Percentiles rank a stretch among this genome's conserved stretches.
These are phyloP conservation scores for Globisporangium camurandrum DNA, from an alignment of 352 stramenopile genomes.

Conservation along the genomic window DNA sequence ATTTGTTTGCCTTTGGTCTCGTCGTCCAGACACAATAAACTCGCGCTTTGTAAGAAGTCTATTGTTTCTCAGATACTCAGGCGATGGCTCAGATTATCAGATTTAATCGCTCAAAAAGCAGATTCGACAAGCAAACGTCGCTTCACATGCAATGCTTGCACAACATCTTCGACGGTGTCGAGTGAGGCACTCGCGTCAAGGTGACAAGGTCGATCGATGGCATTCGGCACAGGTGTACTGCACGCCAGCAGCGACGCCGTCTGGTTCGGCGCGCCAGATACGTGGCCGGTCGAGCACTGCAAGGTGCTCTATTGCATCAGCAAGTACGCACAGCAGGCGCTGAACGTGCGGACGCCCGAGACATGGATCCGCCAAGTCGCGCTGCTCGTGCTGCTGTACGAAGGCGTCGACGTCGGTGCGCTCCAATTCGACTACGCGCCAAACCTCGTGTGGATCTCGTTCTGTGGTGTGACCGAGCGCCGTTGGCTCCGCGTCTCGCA, in stretches of 20 bases:
- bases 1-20: too few relatives aligned
- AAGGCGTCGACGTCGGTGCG: conserved; percentile 91
- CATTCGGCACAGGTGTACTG: conserved; percentile 1
- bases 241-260: conserved; percentile 23
- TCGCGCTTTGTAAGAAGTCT: too few relatives aligned
- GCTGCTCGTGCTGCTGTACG: conserved; percentile 93
- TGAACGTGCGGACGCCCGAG: conserved; percentile 78
- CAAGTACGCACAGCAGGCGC: conserved; percentile 88
- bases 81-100: too few relatives aligned
- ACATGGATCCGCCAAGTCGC: conserved; percentile 94
- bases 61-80: too few relatives aligned
- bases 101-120: too few relatives aligned
- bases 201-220: background rate
- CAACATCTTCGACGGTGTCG: background rate
- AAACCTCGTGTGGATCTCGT: conserved; percentile 88
- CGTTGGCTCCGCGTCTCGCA: conserved; percentile 91
- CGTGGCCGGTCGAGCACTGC: conserved; percentile 90
- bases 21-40: too few relatives aligned
- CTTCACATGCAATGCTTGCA: too few relatives aligned
- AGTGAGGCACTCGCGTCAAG: background rate
- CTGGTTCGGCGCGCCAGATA: conserved; percentile 47
- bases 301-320: conserved; percentile 93
- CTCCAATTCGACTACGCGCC: conserved; percentile 96
- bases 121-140: too few relatives aligned
- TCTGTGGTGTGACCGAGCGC: conserved; percentile 66